These are phyloP conservation scores for Backusella circina DNA, from an alignment of 192 early-diverging fungal species.

Conservation along the genomic window DNA sequence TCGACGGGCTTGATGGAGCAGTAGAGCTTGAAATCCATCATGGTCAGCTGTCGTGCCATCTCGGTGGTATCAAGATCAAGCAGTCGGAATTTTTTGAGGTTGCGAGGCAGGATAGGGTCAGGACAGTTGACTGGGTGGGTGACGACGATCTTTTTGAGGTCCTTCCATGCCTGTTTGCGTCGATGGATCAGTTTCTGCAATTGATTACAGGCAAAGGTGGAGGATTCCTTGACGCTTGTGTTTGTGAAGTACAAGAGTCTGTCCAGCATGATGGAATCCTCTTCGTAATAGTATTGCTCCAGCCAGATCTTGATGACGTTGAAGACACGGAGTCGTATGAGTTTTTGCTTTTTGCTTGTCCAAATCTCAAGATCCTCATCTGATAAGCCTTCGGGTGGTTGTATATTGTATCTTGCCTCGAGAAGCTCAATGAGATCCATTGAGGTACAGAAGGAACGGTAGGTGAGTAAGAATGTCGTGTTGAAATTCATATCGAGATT, in stretches of 20 bases:
- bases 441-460: slow-evolving; percentile 86
- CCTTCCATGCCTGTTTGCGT: slow-evolving; percentile 52
- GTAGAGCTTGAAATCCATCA: slow-evolving; percentile 83
- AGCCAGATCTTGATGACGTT: slow-evolving; percentile 95
- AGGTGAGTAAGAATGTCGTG: slow-evolving; percentile 88
- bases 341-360: slow-evolving; percentile 81
- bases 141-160: slow-evolving; percentile 53
- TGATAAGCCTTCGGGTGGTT: slow-evolving; percentile 65
- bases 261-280: slow-evolving; percentile 65
- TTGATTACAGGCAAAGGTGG: slow-evolving; percentile 63
- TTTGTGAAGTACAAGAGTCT: slow-evolving; percentile 69
- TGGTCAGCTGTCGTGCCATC: slow-evolving; percentile 91
- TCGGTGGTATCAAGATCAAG: slow-evolving; percentile 91
- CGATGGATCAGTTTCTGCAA: slow-evolving; percentile 76
- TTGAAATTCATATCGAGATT: slow-evolving; percentile 77
- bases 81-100: slow-evolving; percentile 72
- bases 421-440: slow-evolving; percentile 73
- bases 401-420: slow-evolving; percentile 72
- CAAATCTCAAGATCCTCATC: slow-evolving; percentile 66
- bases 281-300: slow-evolving; percentile 82
- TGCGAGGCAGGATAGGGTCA: slow-evolving; percentile 79
- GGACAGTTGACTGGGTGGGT: slow-evolving; percentile 68
- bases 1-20: slow-evolving; percentile 83
- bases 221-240: slow-evolving; percentile 66
- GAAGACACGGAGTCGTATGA: slow-evolving; percentile 86